phyloP scores from a whole-genome alignment of 129 eudicot genomes.

The Logfia minima region DNA sequence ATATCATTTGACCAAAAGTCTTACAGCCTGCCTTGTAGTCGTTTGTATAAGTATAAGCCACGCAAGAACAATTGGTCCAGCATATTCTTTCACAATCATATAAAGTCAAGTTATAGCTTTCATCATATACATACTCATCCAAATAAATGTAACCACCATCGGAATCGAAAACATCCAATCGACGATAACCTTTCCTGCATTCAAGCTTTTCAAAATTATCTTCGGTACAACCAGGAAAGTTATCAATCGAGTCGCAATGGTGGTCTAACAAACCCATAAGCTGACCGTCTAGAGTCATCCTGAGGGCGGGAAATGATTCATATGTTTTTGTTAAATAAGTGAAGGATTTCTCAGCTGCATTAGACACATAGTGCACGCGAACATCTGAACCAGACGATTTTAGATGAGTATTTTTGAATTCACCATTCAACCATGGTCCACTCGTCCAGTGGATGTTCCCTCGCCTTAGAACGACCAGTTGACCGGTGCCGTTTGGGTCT shows the following conservation, averaged over 20 bases:
- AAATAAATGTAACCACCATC: rapidly evolving
- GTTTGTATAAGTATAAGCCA: conserved; percentile 24
- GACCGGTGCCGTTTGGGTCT: conserved; percentile 31
- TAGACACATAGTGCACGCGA: conserved; percentile 22
- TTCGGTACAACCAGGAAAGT: conserved; percentile 36
- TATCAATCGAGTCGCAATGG: not conserved
- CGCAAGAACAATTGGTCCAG: conserved; percentile 39
- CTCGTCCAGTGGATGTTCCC: conserved; percentile 35
- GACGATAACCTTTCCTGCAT: conserved; percentile 24
- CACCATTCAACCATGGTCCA: conserved; percentile 34
- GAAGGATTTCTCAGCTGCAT: conserved; percentile 35
- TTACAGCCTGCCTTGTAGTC: conserved; percentile 16
- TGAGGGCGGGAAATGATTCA: conserved; percentile 26
- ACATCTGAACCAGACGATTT: not conserved
- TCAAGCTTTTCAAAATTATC: conserved; percentile 11
- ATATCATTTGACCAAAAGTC: conserved; percentile 27
- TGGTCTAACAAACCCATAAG: not conserved
- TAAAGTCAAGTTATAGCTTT: conserved; percentile 27
- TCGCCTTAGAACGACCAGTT: conserved; percentile 32
- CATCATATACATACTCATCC: conserved; percentile 32
- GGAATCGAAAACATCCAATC: not conserved
- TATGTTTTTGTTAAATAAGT: conserved; percentile 24
- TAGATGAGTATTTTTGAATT: conserved; percentile 14
- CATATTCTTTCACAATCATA: conserved; percentile 42
- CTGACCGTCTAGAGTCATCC: conserved; percentile 23